These are phyloP conservation scores for Rauvolfia tetraphylla DNA, from an alignment of 257 asterid genomes.

Conservation along the genomic window DNA sequence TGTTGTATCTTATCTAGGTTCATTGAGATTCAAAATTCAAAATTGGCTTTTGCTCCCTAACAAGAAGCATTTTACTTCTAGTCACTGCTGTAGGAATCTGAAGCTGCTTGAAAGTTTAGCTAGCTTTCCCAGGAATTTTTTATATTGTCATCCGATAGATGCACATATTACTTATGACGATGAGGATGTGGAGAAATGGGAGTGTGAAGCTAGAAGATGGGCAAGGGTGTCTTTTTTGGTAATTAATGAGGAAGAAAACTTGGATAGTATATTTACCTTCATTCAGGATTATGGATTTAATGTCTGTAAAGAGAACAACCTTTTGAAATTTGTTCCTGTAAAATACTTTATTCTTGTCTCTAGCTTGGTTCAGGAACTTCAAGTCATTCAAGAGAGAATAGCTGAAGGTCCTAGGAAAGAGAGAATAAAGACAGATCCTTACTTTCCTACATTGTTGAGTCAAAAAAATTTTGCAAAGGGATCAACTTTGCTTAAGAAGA, in stretches of 20 bases:
- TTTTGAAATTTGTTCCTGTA: constrained; percentile 47
- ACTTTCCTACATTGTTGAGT: constrained; percentile 30
- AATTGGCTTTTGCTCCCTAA: constrained; percentile 49
- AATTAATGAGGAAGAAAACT: constrained; percentile 36
- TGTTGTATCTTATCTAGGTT: constrained; percentile 40
- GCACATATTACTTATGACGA: constrained; percentile 53
- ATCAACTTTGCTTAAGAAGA: constrained; percentile 43
- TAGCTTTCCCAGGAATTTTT: constrained; percentile 55
- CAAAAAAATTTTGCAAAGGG: constrained; percentile 29
- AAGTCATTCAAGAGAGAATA: constrained; percentile 50
- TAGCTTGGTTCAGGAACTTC: constrained; percentile 74
- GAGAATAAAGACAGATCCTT: constrained; percentile 30
- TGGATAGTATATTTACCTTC: constrained; percentile 52
- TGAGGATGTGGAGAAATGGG: constrained; percentile 83
- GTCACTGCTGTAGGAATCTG: constrained; percentile 20
- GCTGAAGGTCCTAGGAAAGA: constrained; percentile 30
- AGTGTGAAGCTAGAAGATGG: constrained; percentile 78
- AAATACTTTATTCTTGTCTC: constrained; percentile 69
- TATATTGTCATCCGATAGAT: constrained; percentile 39
- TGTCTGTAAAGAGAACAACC: constrained; percentile 42
- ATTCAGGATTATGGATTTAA: constrained; percentile 50
- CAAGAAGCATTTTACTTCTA: constrained; percentile 20
- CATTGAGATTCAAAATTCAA: constrained; percentile 54
- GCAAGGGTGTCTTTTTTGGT: constrained; percentile 74
- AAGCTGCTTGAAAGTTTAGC: constrained; percentile 47